Percentiles rank a stretch among this genome's conserved stretches.
Evolutionary conservation across 352 stramenopile species (phyloP).

Genomic region (Elongisporangium anandrum): DNA sequence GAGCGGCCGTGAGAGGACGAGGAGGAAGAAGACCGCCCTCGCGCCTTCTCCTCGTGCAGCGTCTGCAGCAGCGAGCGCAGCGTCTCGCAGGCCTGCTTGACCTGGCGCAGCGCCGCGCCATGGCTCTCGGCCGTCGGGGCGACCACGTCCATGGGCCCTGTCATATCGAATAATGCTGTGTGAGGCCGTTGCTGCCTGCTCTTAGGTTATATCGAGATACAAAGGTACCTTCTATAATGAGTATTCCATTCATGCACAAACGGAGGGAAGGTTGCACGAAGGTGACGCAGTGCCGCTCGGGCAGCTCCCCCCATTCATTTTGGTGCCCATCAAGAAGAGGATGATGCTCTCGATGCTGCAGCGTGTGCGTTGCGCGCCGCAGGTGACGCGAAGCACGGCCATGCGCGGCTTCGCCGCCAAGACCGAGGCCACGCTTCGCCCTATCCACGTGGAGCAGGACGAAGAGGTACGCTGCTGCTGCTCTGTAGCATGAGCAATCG

Average conservation of each 20-base stretch:
- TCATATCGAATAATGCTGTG: slow-evolving; percentile 2
- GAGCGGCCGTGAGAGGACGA: slow-evolving; percentile 1
- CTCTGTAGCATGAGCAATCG: background rate
- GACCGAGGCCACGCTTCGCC: slow-evolving; percentile 24
- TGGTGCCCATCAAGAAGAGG: slow-evolving; percentile 3
- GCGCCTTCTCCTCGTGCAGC: slow-evolving; percentile 27
- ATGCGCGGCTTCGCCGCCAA: slow-evolving; percentile 17
- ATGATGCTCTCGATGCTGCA: slow-evolving; percentile 20
- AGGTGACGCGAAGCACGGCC: slow-evolving; percentile 3
- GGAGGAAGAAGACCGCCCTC: background rate
- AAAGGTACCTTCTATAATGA: background rate
- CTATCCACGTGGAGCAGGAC: slow-evolving; percentile 73
- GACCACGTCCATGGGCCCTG: slow-evolving; percentile 1
- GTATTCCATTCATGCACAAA: background rate
- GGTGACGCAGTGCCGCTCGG: slow-evolving; percentile 2
- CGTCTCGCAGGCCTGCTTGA: slow-evolving; percentile 41
- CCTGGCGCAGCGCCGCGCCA: slow-evolving; percentile 34
- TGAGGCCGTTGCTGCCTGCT: slow-evolving; percentile 1
- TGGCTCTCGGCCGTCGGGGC: slow-evolving; percentile 4
- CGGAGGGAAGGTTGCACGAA: slow-evolving; percentile 8
- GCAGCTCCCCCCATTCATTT: slow-evolving; percentile 7
- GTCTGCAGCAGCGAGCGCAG: slow-evolving; percentile 35
- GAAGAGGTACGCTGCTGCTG: slow-evolving; percentile 35
- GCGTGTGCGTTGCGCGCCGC: slow-evolving; percentile 9
- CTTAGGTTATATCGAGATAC: background rate